These are phyloP conservation scores for Poa annua DNA, from an alignment of 176 grass and related monocot species.

Conservation along the genomic window DNA sequence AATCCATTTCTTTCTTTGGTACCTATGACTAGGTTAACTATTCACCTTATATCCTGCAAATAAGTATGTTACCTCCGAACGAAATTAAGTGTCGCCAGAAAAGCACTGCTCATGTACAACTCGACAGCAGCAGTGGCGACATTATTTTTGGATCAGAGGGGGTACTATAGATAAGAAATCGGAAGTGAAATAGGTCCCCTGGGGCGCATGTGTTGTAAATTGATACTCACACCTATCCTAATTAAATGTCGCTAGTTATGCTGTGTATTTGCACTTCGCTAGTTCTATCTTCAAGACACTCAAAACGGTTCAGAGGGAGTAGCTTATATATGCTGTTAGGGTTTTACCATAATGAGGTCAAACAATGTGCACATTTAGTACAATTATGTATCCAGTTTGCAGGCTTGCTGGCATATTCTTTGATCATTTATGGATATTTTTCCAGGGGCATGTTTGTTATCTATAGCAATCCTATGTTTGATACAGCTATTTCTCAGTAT, in stretches of 20 bases:
- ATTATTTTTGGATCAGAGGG: no score
- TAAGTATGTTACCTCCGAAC: background rate
- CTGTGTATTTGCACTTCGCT: no score
- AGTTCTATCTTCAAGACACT: no score
- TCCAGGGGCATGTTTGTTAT: constrained; percentile 10
- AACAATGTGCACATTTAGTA: constrained; percentile 15
- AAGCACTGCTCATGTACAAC: no score
- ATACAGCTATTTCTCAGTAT: constrained; percentile 22
- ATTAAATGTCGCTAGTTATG: no score
- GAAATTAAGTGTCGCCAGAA: no score
- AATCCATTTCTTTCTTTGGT: constrained; percentile 25
- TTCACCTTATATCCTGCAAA: constrained; percentile 20
- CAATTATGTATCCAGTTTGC: constrained; percentile 2
- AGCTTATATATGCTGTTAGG: background rate
- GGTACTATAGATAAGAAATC: background rate
- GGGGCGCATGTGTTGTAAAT: background rate
- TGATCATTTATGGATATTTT: constrained; percentile 27
- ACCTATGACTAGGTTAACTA: constrained; percentile 12
- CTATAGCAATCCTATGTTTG: constrained; percentile 16
- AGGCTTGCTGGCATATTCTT: constrained; percentile 23
- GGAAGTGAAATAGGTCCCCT: constrained; percentile 10
- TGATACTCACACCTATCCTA: background rate
- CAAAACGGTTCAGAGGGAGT: background rate
- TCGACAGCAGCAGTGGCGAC: no score
- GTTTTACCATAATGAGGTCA: background rate